Evolutionary conservation across 2,329 filamentous ascomycete species (phyloP), one percentile per base, ranked within the genome.

Genomic region (Dryadomyces sulphureus): DNA sequence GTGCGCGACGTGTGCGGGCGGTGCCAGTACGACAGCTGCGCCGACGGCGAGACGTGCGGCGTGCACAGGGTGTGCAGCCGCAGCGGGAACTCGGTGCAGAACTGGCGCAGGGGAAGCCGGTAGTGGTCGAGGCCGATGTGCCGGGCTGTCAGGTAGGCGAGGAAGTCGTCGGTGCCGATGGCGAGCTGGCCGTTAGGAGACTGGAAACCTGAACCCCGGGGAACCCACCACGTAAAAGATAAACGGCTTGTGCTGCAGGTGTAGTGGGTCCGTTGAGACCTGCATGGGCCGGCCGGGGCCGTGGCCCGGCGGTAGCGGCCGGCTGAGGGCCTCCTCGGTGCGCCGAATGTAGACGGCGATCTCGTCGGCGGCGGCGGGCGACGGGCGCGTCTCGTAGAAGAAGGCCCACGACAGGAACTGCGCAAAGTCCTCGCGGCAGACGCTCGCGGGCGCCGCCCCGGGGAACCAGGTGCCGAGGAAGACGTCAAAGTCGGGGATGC

Each of bases 391-490:
- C 22, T 44, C 8, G 42, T 38, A 44, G 32, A 25, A 30, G 20
- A 44, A 44, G 32, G 32, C 42, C 42, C 42, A 44, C 16, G 42
- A 32, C 42, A 44, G 34, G 2, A 44, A 20, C 32, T 44, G 32
- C 8, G 27, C 24, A 14, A 27, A 19, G 22, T 44, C 34, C 16
- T 44, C 42, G 30, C 34, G 42, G 34, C n/a, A 14, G 22, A 44
- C 24, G 32, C n/a, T 20, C 3, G 16, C 32, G 21, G 8, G 42
- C n/a, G 42, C 30, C 11, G 42, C 42, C 12, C 42, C 42, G 3
- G 22, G 21, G 34, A 38, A 44, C 42, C 42, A 44, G 20, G 38
- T 34, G 21, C 22, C 17, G 21, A 44, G 22, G 16, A 44, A 44
- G 1, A 21, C 20, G 8, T 44, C 42, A 21, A 38, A 9, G 6